Conservation (phyloP, 1,139 yeast genomes). For the Barnettozyma hawaiiensis region DNA sequence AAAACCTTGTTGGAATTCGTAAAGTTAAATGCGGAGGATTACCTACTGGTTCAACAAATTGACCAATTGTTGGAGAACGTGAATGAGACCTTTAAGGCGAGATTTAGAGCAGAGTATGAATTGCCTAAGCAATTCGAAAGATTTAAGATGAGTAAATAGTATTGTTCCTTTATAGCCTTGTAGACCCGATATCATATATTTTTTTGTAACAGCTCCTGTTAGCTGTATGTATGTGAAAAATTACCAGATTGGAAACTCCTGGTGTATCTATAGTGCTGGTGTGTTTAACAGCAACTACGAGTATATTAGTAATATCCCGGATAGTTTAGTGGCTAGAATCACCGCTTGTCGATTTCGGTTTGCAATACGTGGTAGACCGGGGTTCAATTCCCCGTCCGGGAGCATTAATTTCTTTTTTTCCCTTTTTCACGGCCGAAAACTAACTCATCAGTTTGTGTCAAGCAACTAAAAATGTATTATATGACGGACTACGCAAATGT, state of each 20-base stretch:
- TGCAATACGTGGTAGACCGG: constrained; percentile 57
- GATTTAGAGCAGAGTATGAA: constrained; percentile 5
- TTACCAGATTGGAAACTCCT: no score
- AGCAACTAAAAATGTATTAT: no score
- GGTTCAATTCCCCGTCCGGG: constrained; percentile 70
- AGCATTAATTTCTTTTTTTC: constrained; percentile 26
- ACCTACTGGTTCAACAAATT: constrained; percentile 57
- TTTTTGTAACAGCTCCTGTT: no score
- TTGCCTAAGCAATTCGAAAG: constrained; percentile 13
- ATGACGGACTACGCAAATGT: no score
- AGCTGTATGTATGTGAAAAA: no score
- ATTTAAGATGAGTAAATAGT: constrained; percentile 5
- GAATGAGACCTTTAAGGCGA: constrained; percentile 33
- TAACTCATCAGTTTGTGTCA: no score
- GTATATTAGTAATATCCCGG: constrained; percentile 14
- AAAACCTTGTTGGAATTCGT: constrained; percentile 40
- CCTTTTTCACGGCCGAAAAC: no score
- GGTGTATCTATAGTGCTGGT: no score
- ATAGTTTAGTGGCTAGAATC: constrained; percentile 27
- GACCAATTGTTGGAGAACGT: constrained; percentile 39
- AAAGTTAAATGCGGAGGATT: constrained; percentile 45
- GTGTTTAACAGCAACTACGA: no score
- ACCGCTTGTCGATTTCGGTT: constrained; percentile 21
- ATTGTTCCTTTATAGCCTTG: no score
- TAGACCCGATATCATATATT: no score